phyloP scores from a whole-genome alignment of 768 basidiomycete genomes.

The Cyathus striatus region DNA sequence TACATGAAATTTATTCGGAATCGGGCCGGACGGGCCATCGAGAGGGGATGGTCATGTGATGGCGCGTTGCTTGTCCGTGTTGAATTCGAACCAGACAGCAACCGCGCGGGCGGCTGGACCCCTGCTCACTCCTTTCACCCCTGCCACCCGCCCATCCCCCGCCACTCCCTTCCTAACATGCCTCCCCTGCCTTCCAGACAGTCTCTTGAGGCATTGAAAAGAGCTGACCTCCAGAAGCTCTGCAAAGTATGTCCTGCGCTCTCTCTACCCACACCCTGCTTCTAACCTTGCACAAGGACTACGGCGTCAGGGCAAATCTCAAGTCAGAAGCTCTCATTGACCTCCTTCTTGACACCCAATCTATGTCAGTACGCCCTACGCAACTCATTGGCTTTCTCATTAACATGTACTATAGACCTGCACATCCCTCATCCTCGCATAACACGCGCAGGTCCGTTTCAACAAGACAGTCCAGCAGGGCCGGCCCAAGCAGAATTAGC shows the following conservation, averaged over 20 bases:
- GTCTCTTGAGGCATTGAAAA: slow-evolving; percentile 39
- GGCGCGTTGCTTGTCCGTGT: slow-evolving; percentile 51
- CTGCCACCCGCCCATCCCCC: too few species aligned
- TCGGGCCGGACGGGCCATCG: background rate
- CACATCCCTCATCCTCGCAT: slow-evolving; percentile 23
- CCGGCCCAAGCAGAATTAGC: slow-evolving; percentile 33
- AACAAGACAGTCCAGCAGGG: slow-evolving; percentile 28
- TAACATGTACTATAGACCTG: slow-evolving; percentile 14
- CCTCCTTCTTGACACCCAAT: slow-evolving; percentile 58
- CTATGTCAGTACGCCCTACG: slow-evolving; percentile 8
- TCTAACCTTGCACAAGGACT: slow-evolving; percentile 44
- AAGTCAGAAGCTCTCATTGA: slow-evolving; percentile 79
- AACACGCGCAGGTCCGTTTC: slow-evolving; percentile 28
- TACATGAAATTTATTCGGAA: background rate
- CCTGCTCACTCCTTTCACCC: too few species aligned
- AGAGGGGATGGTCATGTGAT: slow-evolving; percentile 29
- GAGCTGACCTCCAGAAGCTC: slow-evolving; percentile 49
- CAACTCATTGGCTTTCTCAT: slow-evolving; percentile 1
- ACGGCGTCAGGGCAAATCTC: slow-evolving; percentile 78
- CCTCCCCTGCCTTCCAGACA: slow-evolving; percentile 35
- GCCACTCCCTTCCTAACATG: slow-evolving; percentile 28
- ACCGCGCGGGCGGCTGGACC: slow-evolving; percentile 29
- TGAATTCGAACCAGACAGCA: slow-evolving; percentile 28
- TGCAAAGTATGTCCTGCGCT: slow-evolving; percentile 52
- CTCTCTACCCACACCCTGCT: background rate